These are phyloP conservation scores for Suhomyces tanzawaensis DNA, from an alignment of 805 yeast species.

Conservation along the genomic window DNA sequence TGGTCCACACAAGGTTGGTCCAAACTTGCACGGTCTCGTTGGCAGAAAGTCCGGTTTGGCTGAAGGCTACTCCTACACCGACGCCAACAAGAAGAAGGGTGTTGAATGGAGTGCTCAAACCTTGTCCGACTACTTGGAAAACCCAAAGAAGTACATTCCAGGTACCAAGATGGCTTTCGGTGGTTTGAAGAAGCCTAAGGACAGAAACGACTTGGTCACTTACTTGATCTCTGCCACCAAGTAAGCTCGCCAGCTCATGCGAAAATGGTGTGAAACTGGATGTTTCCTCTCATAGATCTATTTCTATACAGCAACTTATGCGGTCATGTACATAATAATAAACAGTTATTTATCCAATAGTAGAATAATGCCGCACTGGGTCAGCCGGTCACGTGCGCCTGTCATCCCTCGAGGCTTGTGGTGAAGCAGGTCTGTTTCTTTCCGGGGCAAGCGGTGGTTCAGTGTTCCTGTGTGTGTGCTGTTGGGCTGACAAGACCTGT, in stretches of 20 bases:
- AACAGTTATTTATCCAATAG: background rate
- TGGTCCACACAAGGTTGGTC: constrained; percentile 99
- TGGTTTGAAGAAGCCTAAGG: constrained; percentile 98
- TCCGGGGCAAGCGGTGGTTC: no score
- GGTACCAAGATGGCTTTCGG: constrained; percentile 99
- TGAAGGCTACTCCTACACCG: constrained; percentile 93
- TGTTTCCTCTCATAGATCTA: background rate
- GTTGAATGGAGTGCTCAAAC: constrained; percentile 84
- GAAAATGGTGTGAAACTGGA: no score
- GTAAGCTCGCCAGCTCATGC: constrained; percentile 21
- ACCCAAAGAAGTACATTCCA: constrained; percentile 99
- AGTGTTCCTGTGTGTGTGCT: no score
- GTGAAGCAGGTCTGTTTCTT: no score
- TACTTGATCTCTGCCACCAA: constrained; percentile 59
- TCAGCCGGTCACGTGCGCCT: no score
- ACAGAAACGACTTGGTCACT: constrained; percentile 94
- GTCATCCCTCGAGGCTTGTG: no score
- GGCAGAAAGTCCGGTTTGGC: constrained; percentile 93
- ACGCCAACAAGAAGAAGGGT: constrained; percentile 96
- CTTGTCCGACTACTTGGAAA: constrained; percentile 93
- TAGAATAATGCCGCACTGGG: no score
- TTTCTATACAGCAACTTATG: background rate
- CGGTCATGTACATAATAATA: constrained; percentile 1
- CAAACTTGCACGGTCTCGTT: constrained; percentile 92
- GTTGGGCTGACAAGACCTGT: no score